These are phyloP conservation scores for Stentor roeselii DNA, from an alignment of 73 alveolate species.

Conservation along the genomic window DNA sequence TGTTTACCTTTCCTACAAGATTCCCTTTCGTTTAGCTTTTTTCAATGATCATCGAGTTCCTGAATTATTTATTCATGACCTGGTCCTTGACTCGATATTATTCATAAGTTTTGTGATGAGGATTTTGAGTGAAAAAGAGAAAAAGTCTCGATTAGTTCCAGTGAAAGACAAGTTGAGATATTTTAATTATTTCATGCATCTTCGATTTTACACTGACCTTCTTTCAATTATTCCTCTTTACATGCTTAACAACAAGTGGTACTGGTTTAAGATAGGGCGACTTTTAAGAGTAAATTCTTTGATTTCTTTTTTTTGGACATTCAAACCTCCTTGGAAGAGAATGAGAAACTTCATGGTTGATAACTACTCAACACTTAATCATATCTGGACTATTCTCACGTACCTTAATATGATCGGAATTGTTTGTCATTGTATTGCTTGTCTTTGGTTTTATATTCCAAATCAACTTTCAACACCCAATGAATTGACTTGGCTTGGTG, in stretches of 20 bases:
- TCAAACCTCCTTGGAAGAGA: background rate
- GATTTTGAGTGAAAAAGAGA: background rate
- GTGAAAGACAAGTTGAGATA: background rate
- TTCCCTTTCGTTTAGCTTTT: background rate
- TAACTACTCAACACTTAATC: background rate
- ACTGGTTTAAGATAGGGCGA: background rate
- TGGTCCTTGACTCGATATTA: background rate
- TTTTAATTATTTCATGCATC: no score
- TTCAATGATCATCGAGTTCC: background rate
- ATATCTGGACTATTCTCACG: no score
- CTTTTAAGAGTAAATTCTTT: background rate
- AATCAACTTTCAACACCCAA: background rate
- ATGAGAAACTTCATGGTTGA: no score
- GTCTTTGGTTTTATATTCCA: background rate
- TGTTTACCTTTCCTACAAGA: background rate
- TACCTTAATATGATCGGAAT: background rate
- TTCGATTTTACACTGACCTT: background rate
- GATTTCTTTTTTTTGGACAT: background rate
- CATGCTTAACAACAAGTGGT: background rate
- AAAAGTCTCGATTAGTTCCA: background rate
- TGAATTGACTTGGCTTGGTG: background rate
- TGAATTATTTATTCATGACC: background rate
- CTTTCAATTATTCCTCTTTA: background rate
- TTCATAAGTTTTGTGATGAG: background rate
- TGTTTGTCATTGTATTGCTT: background rate